Evolutionary conservation across 306 rosid genomes (phyloP).

Genomic region (Ziziphus jujuba): DNA sequence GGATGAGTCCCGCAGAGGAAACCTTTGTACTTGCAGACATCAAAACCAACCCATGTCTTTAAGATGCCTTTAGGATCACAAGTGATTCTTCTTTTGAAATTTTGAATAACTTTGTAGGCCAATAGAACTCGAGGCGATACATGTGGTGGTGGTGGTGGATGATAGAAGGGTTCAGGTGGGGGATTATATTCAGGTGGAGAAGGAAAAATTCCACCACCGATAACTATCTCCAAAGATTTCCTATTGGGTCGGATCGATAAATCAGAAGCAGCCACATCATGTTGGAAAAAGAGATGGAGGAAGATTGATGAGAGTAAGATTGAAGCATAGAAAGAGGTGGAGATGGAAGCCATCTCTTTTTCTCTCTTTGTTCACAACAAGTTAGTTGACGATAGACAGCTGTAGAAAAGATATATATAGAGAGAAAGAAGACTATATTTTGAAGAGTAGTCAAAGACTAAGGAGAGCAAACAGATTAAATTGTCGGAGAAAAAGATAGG

Average conservation of each 20-base stretch:
- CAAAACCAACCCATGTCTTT: not conserved
- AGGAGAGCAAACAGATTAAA: no score
- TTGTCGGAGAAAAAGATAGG: no score
- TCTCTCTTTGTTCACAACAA: not conserved
- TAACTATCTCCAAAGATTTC: slow-evolving; percentile 5
- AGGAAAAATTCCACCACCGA: slow-evolving; percentile 25
- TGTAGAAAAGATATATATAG: not conserved
- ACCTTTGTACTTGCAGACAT: slow-evolving; percentile 30
- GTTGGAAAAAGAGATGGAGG: not conserved
- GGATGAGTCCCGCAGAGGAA: slow-evolving; percentile 31
- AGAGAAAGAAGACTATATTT: not conserved
- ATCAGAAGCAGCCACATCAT: not conserved
- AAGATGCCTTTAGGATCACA: slow-evolving; percentile 11
- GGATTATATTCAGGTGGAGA: slow-evolving; percentile 39
- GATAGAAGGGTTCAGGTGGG: not conserved
- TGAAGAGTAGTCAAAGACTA: no score
- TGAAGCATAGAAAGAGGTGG: slow-evolving; percentile 20
- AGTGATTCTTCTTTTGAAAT: not conserved
- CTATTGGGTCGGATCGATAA: not conserved
- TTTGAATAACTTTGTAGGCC: slow-evolving; percentile 23
- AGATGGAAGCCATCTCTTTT: slow-evolving; percentile 18
- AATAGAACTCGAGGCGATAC: slow-evolving; percentile 14
- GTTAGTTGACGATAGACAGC: no score
- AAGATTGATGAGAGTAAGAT: slow-evolving; percentile 12
- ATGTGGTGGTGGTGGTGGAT: not conserved